Evolutionary conservation across 2,329 filamentous ascomycete genomes (phyloP).

Genomic region (Aphanocladium album): DNA sequence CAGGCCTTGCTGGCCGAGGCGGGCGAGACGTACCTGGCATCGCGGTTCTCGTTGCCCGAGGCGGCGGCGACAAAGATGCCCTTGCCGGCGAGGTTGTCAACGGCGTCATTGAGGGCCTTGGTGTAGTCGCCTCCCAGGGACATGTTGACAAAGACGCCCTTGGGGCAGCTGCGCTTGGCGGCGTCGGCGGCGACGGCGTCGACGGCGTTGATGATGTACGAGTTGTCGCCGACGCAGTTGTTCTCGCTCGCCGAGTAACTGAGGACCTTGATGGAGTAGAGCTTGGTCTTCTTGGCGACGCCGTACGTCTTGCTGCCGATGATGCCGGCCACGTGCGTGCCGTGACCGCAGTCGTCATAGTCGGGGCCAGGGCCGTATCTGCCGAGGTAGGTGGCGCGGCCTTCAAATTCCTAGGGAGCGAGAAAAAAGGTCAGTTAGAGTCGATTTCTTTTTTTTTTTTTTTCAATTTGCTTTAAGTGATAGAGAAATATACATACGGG

Average conservation of each 20-base stretch:
- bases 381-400: conserved; percentile 40
- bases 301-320: conserved; percentile 51
- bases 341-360: conserved; percentile 50
- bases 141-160: conserved; percentile 44
- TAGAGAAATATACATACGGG: conserved; percentile 19
- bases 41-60: conserved; percentile 41
- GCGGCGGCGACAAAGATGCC: conserved; percentile 48
- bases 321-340: conserved; percentile 52
- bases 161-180: conserved; percentile 29
- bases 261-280: conserved; percentile 51
- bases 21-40: conserved; percentile 42
- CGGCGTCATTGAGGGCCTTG: conserved; percentile 78
- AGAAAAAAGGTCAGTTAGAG: neutral
- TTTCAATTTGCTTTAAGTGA: neutral
- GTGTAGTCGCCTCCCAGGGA: conserved; percentile 52
- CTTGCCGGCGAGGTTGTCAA: conserved; percentile 66
- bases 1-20: conserved; percentile 45
- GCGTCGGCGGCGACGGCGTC: conserved; percentile 39
- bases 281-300: conserved; percentile 48
- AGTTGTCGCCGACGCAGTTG: conserved; percentile 17
- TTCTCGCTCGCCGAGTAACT: conserved; percentile 22
- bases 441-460: too few species aligned
- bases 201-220: conserved; percentile 44
- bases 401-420: conserved; percentile 36
- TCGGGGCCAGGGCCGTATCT: conserved; percentile 38